Conservation (phyloP, 495 filamentous ascomycete genomes). For the Tuber borchii region DNA sequence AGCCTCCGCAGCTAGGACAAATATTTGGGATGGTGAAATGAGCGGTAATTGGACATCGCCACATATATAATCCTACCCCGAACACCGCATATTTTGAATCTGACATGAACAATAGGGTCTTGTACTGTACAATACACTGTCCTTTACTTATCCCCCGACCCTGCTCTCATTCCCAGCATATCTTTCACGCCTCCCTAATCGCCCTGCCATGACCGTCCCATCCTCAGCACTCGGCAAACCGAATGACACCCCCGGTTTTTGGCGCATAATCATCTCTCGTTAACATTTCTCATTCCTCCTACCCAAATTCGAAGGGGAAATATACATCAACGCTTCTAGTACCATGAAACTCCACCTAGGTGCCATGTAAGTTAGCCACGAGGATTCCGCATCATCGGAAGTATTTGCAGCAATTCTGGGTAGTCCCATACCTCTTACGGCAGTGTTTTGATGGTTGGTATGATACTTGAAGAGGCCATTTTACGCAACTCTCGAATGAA, state of each 20-base stretch:
- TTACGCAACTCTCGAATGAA: not conserved
- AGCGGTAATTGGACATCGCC: not conserved
- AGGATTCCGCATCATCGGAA: constrained; percentile 21
- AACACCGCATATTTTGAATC: not conserved
- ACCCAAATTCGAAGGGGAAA: not conserved
- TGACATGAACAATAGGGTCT: not conserved
- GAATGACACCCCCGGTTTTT: constrained; percentile 8
- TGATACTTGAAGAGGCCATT: constrained; percentile 33
- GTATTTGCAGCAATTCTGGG: constrained; percentile 31
- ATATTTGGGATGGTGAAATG: not conserved
- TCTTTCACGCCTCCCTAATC: constrained; percentile 16
- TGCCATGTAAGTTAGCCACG: constrained; percentile 9
- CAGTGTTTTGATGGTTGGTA: constrained; percentile 20
- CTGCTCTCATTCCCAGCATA: constrained; percentile 12
- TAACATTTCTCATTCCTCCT: not conserved
- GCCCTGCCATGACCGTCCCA: constrained; percentile 13
- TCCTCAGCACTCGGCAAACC: constrained; percentile 8
- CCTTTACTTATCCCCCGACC: not conserved
- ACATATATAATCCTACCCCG: not conserved
- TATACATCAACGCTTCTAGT: constrained; percentile 15
- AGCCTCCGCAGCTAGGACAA: not conserved
- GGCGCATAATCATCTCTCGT: constrained; percentile 2
- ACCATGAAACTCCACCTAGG: constrained; percentile 9
- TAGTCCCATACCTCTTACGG: constrained; percentile 19
- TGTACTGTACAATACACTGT: not conserved